Base-by-base conservation (phyloP, 1,284 basidiomycete genomes). In the Earliella scabrosa region DNA sequence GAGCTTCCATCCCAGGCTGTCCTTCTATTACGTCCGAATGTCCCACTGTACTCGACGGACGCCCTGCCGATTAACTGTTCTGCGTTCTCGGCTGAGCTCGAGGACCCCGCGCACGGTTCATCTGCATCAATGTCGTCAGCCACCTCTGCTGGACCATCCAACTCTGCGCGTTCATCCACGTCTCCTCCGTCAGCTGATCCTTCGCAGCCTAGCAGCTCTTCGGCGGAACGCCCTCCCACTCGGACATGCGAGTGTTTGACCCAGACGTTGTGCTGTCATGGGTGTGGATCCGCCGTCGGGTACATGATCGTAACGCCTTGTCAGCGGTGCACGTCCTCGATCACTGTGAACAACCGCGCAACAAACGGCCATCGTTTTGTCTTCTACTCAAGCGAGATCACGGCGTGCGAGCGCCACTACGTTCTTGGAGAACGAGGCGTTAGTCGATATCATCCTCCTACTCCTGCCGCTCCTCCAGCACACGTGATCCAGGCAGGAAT, bases 281-380 rank as follows among this genome's bases (percentile, higher is more conserved):
- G 86, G 5, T 95, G 93, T 70, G 93, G 93, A 11, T 75, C 75
- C 27, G 75, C 82, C 23, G 82, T 94, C 40, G 91, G 91, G 23
- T 93, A 92, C 71, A 86, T 87, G 86, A 90, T 88, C 54, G 85
- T 87, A 35, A 77, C 80, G 60, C 87, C 87, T 76, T 92, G 90
- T 70, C 65, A 75, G 18, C 83, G 85, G 40, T 93, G 90, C 71
- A 90, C 86, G 18, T 82, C 84, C n/a, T 87, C 86, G 2, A 82
- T 84, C 52, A 78, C 79, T 45, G 79, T 78, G 3, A 82, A 80
- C 56, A 87, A 87, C 68, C 86, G 85, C 64, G 83, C 80, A 21
- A 90, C 88, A 44, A 95, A 94, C 70, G 91, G 92, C 5, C 92
- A 95, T 69, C 87, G 92, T 23, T 94, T 92, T 67, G 92, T 95